Conservation (phyloP, 768 basidiomycete genomes). For the Tulasnella sp. region DNA sequence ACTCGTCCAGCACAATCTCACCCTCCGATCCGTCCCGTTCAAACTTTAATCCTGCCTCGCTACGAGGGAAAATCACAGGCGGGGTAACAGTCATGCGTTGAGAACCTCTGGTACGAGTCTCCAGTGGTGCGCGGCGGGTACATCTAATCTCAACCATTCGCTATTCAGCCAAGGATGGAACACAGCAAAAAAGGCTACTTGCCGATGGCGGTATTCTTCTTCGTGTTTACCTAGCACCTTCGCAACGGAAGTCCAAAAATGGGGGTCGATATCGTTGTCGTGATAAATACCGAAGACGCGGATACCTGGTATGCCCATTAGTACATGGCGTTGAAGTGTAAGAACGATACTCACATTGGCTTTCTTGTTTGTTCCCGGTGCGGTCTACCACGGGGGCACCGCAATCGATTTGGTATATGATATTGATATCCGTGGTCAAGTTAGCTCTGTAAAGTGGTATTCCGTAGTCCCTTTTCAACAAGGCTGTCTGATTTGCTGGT, state of each 20-base stretch:
- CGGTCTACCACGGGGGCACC: background rate
- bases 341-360: slow-evolving; percentile 2
- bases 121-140: too few species aligned
- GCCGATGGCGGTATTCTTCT: background rate
- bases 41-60: background rate
- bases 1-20: background rate
- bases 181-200: too few species aligned
- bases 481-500: slow-evolving; percentile 49
- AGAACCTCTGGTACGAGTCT: too few species aligned
- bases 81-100: too few species aligned
- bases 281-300: slow-evolving; percentile 40
- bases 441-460: slow-evolving; percentile 60
- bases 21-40: background rate
- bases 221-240: background rate
- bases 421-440: slow-evolving; percentile 40
- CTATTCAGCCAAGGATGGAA: too few species aligned
- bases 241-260: slow-evolving; percentile 38
- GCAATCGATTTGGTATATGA: slow-evolving; percentile 27
- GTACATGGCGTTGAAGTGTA: background rate
- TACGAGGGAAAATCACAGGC: background rate
- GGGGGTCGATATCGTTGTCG: slow-evolving; percentile 34
- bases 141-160: too few species aligned
- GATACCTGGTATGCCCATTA: background rate
- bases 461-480: slow-evolving; percentile 34
- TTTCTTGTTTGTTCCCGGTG: background rate